A percentile compares a stretch with the other conserved stretches of the same genome.
Evolutionary conservation across 495 filamentous ascomycete genomes (phyloP).

Genomic region (Pseudomonodictys pantanalensis): DNA sequence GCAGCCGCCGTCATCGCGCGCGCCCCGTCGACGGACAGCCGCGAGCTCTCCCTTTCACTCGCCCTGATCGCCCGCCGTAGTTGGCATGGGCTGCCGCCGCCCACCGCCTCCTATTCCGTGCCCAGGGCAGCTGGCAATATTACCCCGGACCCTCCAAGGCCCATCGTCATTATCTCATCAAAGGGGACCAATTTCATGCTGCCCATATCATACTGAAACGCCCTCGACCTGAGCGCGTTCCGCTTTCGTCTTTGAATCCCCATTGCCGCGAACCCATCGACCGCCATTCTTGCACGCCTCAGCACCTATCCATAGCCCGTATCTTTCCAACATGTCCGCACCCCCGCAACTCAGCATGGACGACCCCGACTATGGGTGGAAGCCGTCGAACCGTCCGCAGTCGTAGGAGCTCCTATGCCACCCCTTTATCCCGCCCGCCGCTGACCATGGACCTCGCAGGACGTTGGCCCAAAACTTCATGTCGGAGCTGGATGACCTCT

Average conservation of each 20-base stretch:
- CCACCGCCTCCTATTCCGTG: no score
- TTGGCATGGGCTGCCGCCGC: no score
- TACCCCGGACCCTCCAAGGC: no score
- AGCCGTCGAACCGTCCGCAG: constrained; percentile 73
- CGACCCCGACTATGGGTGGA: constrained; percentile 62
- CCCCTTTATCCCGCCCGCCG: neutral
- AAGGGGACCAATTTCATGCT: no score
- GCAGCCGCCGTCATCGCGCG: no score
- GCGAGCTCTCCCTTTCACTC: no score
- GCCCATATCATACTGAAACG: constrained; percentile 26
- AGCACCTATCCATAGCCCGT: neutral
- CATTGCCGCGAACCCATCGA: neutral
- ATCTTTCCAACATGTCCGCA: neutral
- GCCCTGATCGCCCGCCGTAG: no score
- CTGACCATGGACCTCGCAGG: constrained; percentile 48
- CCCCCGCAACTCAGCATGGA: constrained; percentile 12
- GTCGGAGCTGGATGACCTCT: constrained; percentile 80
- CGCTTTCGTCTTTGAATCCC: constrained; percentile 7
- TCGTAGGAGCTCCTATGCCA: constrained; percentile 53
- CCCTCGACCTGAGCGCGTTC: neutral
- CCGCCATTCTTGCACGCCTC: neutral
- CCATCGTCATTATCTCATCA: no score
- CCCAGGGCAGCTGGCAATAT: no score
- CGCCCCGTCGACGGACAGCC: no score
- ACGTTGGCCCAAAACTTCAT: constrained; percentile 87